Evolutionary conservation across 2,329 filamentous ascomycete genomes (phyloP).

Genomic region (Nemania diffusa): DNA sequence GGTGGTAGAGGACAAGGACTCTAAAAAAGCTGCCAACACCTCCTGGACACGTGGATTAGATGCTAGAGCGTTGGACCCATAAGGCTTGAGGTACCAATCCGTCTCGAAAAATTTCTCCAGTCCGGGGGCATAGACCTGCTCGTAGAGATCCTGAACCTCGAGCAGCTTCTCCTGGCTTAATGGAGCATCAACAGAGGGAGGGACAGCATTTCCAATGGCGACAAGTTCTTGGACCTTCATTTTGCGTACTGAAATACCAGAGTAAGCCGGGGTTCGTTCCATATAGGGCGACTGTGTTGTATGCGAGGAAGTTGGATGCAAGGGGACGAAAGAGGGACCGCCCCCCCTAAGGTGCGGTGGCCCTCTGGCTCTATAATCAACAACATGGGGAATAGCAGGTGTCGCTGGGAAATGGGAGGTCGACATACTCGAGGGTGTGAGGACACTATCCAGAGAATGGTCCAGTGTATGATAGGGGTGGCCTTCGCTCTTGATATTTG

Average conservation of each 20-base stretch:
- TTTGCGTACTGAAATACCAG: constrained; percentile 64
- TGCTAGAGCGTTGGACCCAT: constrained; percentile 58
- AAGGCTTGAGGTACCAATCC: constrained; percentile 75
- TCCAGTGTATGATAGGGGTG: constrained; percentile 74
- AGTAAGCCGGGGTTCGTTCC: constrained; percentile 56
- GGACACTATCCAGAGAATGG: constrained; percentile 67
- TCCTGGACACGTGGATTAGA: constrained; percentile 69
- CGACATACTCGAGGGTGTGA: constrained; percentile 52
- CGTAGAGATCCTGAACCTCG: constrained; percentile 77
- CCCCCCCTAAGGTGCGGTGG: constrained; percentile 63
- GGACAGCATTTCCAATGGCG: constrained; percentile 66
- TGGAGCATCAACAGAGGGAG: constrained; percentile 65
- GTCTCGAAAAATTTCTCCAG: constrained; percentile 84
- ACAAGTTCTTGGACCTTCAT: constrained; percentile 81
- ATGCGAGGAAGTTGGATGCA: constrained; percentile 44
- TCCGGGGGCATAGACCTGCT: constrained; percentile 78
- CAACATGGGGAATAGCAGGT: constrained; percentile 41
- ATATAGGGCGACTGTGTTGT: constrained; percentile 44
- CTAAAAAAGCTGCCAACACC: constrained; percentile 73
- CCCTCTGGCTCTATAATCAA: constrained; percentile 51
- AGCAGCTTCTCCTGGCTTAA: constrained; percentile 64
- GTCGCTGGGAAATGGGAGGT: constrained; percentile 48
- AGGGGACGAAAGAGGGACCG: constrained; percentile 55
- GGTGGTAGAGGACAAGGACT: constrained; percentile 60
- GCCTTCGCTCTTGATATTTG: constrained; percentile 53